Conservation (phyloP, 2,329 filamentous ascomycete species). For the Cercospora zeina region DNA sequence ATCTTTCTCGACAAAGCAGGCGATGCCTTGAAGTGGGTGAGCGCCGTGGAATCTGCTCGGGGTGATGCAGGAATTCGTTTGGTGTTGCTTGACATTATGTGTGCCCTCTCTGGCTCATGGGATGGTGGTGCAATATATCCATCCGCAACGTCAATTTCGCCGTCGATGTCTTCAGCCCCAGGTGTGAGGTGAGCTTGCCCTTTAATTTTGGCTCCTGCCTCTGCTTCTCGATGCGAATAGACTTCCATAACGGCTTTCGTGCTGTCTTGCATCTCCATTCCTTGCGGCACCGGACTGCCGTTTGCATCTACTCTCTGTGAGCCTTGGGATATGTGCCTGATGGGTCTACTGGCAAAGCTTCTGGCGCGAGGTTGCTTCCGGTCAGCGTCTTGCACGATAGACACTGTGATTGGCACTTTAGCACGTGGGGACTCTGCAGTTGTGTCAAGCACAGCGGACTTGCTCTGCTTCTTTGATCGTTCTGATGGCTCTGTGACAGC, state of each 20-base stretch:
- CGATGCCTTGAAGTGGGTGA: slow-evolving; percentile 32
- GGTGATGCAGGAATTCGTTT: slow-evolving; percentile 48
- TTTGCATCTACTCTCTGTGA: slow-evolving; percentile 34
- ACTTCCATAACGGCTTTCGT: slow-evolving; percentile 33
- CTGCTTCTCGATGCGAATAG: slow-evolving; percentile 30
- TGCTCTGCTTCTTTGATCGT: background rate
- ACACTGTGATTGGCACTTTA: background rate
- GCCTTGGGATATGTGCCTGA: slow-evolving; percentile 28
- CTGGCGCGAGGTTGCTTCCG: slow-evolving; percentile 8
- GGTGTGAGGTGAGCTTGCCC: background rate
- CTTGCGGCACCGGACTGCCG: slow-evolving; percentile 37
- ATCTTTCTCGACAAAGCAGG: slow-evolving; percentile 15
- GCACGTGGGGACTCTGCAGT: background rate
- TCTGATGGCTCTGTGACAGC: background rate
- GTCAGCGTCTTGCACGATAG: background rate
- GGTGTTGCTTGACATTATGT: slow-evolving; percentile 44
- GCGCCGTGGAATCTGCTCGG: slow-evolving; percentile 44
- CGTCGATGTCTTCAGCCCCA: background rate
- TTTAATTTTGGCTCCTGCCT: background rate
- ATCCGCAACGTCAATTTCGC: background rate
- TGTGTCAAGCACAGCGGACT: background rate
- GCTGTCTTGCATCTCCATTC: slow-evolving; percentile 28
- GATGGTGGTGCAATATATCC: slow-evolving; percentile 18
- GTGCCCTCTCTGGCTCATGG: slow-evolving; percentile 15
- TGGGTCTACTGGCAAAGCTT: slow-evolving; percentile 12